Percentiles rank a stretch among this genome's conserved stretches.
Evolutionary conservation across 129 eudicot genomes (phyloP).

Genomic region (Gnaphalium uliginosum): DNA sequence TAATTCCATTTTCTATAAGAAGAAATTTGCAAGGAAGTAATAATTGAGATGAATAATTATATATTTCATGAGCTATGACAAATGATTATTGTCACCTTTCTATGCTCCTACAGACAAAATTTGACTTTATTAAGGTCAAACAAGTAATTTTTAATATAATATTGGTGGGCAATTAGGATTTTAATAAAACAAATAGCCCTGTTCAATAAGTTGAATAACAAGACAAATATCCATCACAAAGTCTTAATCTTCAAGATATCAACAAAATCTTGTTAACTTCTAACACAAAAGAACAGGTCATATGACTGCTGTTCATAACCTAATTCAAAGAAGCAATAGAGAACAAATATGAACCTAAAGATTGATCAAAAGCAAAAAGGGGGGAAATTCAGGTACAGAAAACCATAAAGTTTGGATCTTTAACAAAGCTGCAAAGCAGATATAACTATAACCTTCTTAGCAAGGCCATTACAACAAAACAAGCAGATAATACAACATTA

Average conservation of each 20-base stretch:
- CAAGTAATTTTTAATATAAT: slow-evolving; percentile 26
- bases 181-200: slow-evolving; percentile 1
- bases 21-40: slow-evolving; percentile 9
- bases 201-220: slow-evolving; percentile 10
- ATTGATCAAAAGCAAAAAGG: slow-evolving; percentile 20
- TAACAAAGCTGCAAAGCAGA: neutral
- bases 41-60: slow-evolving; percentile 20
- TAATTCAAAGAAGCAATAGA: slow-evolving; percentile 6
- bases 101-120: slow-evolving; percentile 30
- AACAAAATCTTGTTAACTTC: slow-evolving; percentile 19
- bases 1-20: slow-evolving; percentile 24
- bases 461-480: slow-evolving; percentile 10
- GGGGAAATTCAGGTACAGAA: neutral
- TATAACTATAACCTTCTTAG: neutral
- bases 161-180: slow-evolving; percentile 19
- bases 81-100: slow-evolving; percentile 18
- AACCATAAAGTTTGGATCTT: slow-evolving; percentile 16
- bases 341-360: slow-evolving; percentile 21
- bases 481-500: slow-evolving; percentile 13
- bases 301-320: neutral
- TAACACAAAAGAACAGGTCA: slow-evolving; percentile 10
- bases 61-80: slow-evolving; percentile 13
- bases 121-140: slow-evolving; percentile 32
- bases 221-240: slow-evolving; percentile 20
- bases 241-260: slow-evolving; percentile 29